These are phyloP conservation scores for Saturnispora sanitii DNA, from an alignment of 805 yeast genomes.

Conservation along the genomic window DNA sequence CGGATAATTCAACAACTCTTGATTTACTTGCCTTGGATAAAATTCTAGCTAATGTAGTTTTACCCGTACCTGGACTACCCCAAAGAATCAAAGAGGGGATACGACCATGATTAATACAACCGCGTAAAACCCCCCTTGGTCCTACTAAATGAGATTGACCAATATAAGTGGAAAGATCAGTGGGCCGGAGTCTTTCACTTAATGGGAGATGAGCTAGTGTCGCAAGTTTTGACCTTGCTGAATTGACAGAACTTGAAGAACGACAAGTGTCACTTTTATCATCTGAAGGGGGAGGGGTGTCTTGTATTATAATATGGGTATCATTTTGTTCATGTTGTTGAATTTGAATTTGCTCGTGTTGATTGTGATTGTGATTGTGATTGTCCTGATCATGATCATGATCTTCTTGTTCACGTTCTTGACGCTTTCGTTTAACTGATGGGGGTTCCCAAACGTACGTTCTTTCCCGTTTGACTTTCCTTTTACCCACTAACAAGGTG, in stretches of 20 bases:
- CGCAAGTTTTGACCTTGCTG: constrained; percentile 3
- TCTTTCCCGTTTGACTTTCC: neutral
- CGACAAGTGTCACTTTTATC: too few relatives aligned
- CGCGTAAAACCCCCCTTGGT: constrained; percentile 50
- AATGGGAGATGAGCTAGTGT: constrained; percentile 49
- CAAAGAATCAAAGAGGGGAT: constrained; percentile 82
- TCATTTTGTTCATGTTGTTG: neutral
- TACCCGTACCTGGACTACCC: constrained; percentile 97
- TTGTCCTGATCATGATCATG: neutral
- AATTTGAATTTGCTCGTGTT: neutral
- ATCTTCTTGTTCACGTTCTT: neutral
- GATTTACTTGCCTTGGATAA: constrained; percentile 46
- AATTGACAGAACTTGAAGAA: neutral
- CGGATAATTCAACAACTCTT: constrained; percentile 72
- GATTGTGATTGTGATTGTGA: neutral
- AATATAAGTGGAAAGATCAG: constrained; percentile 52
- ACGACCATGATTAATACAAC: constrained; percentile 51
- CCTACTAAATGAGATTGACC: constrained; percentile 82
- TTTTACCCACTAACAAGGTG: neutral
- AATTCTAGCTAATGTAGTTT: constrained; percentile 62
- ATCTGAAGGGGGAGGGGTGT: too few relatives aligned
- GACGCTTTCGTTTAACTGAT: neutral
- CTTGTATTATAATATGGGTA: too few relatives aligned
- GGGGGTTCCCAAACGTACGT: neutral
- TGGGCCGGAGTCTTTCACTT: constrained; percentile 81